These are phyloP conservation scores for Simplicillium aogashimaense DNA, from an alignment of 2,329 filamentous ascomycete genomes.

Conservation along the genomic window DNA sequence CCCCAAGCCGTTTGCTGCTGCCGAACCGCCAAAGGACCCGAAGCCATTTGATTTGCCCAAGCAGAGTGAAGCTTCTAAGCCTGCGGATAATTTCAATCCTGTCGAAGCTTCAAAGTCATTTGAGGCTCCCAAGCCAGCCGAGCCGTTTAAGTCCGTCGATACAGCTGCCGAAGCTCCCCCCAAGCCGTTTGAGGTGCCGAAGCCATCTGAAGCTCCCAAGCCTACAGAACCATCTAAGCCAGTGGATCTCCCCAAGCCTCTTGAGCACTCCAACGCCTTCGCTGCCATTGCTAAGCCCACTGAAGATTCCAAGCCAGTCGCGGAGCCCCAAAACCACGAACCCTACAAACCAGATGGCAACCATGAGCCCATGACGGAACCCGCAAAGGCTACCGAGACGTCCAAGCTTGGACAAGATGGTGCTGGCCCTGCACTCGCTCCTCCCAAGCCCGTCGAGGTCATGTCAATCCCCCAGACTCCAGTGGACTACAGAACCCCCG, in stretches of 20 bases:
- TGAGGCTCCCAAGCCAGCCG: not conserved
- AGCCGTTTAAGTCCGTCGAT: not conserved
- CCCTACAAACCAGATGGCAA: not conserved
- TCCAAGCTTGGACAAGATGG: not conserved
- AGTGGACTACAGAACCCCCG: constrained; percentile 21
- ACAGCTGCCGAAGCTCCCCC: not conserved
- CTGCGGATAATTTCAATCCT: not conserved
- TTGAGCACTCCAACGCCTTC: not conserved
- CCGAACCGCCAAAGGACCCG: not conserved
- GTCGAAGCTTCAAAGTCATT: not conserved
- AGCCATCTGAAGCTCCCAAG: not conserved
- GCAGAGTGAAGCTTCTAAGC: not conserved
- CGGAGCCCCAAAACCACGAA: not conserved
- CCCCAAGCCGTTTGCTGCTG: not conserved
- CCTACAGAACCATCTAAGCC: not conserved
- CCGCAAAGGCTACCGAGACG: not conserved
- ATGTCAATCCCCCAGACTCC: constrained; percentile 25
- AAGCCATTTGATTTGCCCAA: not conserved
- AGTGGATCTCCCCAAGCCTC: not conserved
- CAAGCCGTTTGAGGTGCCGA: not conserved
- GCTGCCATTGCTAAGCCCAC: not conserved
- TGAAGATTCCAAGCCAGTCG: not conserved
- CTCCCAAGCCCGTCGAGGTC: constrained; percentile 24
- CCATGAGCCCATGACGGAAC: not conserved
- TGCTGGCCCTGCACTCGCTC: not conserved